Percentiles rank a stretch among this genome's conserved stretches.
Conservation (phyloP, 768 basidiomycete species). For the Suillus paluster region DNA sequence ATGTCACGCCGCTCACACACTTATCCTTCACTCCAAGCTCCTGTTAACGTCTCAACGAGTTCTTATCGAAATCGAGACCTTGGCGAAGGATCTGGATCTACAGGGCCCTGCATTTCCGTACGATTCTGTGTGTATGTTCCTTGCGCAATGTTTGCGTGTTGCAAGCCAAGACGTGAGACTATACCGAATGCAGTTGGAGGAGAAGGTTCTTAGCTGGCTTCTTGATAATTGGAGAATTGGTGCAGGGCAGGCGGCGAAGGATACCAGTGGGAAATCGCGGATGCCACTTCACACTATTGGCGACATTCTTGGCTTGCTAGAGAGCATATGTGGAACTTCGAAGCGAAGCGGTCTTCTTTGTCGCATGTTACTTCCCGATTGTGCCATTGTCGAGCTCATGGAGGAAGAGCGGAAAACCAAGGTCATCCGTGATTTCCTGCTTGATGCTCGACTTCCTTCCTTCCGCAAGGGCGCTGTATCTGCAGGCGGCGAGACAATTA, state of each 20-base stretch:
- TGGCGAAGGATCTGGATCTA: slow-evolving; percentile 84
- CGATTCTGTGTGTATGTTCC: slow-evolving; percentile 89
- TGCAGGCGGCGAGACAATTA: not conserved
- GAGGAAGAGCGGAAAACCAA: slow-evolving; percentile 59
- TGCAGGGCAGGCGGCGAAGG: slow-evolving; percentile 41
- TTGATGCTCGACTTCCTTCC: slow-evolving; percentile 64
- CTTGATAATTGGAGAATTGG: slow-evolving; percentile 67
- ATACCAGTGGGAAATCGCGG: slow-evolving; percentile 39
- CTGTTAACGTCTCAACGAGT: slow-evolving; percentile 60
- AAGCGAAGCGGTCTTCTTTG: slow-evolving; percentile 50
- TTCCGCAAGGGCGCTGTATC: slow-evolving; percentile 27
- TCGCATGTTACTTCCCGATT: slow-evolving; percentile 68
- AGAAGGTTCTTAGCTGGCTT: slow-evolving; percentile 85
- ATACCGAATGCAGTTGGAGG: slow-evolving; percentile 85
- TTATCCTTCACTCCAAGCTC: slow-evolving; percentile 49
- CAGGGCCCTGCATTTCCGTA: slow-evolving; percentile 88
- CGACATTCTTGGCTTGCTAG: slow-evolving; percentile 69
- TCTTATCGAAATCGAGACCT: slow-evolving; percentile 73
- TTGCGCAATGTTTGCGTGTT: slow-evolving; percentile 67
- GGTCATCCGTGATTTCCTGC: slow-evolving; percentile 71
- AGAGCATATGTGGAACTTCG: slow-evolving; percentile 62
- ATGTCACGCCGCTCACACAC: slow-evolving; percentile 64
- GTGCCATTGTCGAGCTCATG: slow-evolving; percentile 62
- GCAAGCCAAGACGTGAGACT: slow-evolving; percentile 83
- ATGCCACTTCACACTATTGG: slow-evolving; percentile 57